A percentile compares a stretch with the other conserved stretches of the same genome.
These are phyloP conservation scores for Phylloporus sp. DNA, from an alignment of 768 basidiomycete genomes.

Conservation along the genomic window DNA sequence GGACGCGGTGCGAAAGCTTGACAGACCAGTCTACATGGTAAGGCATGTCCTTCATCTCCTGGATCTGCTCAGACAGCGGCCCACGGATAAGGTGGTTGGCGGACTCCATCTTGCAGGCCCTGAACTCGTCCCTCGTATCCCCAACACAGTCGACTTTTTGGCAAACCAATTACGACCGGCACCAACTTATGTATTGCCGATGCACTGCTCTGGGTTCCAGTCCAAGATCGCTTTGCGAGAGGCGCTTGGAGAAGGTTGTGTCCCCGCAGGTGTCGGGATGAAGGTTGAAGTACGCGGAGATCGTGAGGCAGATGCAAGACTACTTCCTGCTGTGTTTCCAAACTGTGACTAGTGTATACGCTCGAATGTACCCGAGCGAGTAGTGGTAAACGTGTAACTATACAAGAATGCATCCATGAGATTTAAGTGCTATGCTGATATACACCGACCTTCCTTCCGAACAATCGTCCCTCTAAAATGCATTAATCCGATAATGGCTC, in stretches of 20 bases:
- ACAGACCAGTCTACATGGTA: slow-evolving; percentile 76
- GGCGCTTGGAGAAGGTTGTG: slow-evolving; percentile 70
- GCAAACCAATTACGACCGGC: slow-evolving; percentile 54
- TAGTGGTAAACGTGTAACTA: background rate
- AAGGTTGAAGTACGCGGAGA: slow-evolving; percentile 56
- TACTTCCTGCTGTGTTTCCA: slow-evolving; percentile 17
- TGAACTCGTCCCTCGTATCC: slow-evolving; percentile 59
- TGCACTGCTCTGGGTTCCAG: slow-evolving; percentile 85
- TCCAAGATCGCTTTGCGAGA: slow-evolving; percentile 66
- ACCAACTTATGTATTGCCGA: slow-evolving; percentile 70
- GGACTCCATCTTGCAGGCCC: slow-evolving; percentile 80
- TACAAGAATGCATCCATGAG: background rate
- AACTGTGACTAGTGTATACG: slow-evolving; percentile 1
- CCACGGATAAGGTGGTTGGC: slow-evolving; percentile 57
- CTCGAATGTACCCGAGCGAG: background rate
- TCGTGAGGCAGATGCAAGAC: slow-evolving; percentile 36
- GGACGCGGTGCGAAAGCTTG: slow-evolving; percentile 59
- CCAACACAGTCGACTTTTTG: slow-evolving; percentile 68
- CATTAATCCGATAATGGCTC: slow-evolving; percentile 1
- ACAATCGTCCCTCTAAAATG: background rate
- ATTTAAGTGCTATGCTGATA: slow-evolving; percentile 1
- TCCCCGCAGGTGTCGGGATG: slow-evolving; percentile 74
- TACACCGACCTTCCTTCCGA: slow-evolving; percentile 1
- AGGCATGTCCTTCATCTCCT: background rate
- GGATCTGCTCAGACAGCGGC: background rate